phyloP scores from a whole-genome alignment of 306 rosid genomes.

The Hippophae gyantsensis region DNA sequence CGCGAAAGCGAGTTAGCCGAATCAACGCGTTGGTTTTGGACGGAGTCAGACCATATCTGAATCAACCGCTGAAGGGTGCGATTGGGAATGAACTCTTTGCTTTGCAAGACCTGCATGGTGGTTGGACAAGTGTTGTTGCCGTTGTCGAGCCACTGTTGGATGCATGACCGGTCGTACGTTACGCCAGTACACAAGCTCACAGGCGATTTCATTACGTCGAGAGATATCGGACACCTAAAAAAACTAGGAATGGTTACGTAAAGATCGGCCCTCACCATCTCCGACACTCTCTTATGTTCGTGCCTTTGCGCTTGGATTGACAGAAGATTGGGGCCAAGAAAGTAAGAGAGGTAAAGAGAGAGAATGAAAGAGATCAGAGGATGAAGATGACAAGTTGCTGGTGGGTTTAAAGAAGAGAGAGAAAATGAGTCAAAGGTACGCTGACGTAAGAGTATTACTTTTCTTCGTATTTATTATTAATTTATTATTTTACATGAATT shows the following conservation, averaged over 20 bases:
- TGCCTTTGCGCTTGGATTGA: not conserved
- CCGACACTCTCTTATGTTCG: slow-evolving; percentile 2
- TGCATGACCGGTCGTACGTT: slow-evolving; percentile 88
- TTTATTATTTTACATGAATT: too few species aligned
- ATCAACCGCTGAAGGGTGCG: slow-evolving; percentile 75
- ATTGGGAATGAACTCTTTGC: slow-evolving; percentile 72
- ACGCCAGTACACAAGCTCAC: slow-evolving; percentile 93
- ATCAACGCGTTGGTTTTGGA: slow-evolving; percentile 21
- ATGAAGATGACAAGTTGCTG: too few species aligned
- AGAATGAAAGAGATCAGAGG: too few species aligned
- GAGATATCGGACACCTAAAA: slow-evolving; percentile 79
- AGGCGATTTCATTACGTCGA: slow-evolving; percentile 89
- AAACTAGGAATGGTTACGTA: slow-evolving; percentile 62
- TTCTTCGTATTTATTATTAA: too few species aligned
- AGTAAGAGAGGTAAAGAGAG: too few species aligned
- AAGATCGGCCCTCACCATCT: slow-evolving; percentile 67
- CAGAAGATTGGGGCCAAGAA: not conserved
- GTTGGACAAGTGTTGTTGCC: slow-evolving; percentile 98
- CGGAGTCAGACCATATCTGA: slow-evolving; percentile 86
- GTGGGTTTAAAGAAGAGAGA: too few species aligned
- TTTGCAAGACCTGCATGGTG: slow-evolving; percentile 83
- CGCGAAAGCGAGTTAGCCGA: slow-evolving; percentile 25
- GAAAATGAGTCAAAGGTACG: too few species aligned
- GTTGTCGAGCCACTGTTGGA: slow-evolving; percentile 92
- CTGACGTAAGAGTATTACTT: too few species aligned